Conservation (phyloP, 2,329 filamentous ascomycete species). For the Pyricularia pennisetigena region DNA sequence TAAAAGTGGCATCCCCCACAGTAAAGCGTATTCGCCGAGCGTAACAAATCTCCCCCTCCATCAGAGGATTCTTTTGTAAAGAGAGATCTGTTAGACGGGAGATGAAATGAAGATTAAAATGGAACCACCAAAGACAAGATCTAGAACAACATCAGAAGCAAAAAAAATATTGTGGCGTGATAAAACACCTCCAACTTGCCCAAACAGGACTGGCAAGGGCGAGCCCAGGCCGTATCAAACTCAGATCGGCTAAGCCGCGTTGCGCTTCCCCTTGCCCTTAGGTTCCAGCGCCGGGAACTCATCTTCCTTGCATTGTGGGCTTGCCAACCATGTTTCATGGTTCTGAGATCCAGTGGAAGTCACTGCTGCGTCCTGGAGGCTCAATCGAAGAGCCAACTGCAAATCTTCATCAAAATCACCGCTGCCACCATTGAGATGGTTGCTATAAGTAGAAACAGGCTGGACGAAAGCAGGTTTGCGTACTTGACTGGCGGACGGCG, state of each 20-base stretch:
- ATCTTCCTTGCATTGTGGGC: conserved; percentile 13
- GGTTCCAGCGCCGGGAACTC: conserved; percentile 20
- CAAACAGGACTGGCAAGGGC: not conserved
- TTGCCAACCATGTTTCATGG: conserved; percentile 6
- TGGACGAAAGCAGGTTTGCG: conserved; percentile 11
- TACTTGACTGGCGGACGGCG: conserved; percentile 17
- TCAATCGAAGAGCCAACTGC: conserved; percentile 49
- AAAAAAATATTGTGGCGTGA: not conserved
- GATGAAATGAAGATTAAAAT: not conserved
- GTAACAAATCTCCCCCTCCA: not conserved
- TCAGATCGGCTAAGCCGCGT: conserved; percentile 1
- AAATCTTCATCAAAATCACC: conserved; percentile 41
- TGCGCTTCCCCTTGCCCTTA: conserved; percentile 29
- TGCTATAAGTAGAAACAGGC: not conserved
- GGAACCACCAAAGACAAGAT: not conserved
- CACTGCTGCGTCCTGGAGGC: conserved; percentile 37
- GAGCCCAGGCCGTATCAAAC: not conserved
- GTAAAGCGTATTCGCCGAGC: not conserved
- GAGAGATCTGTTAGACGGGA: not conserved
- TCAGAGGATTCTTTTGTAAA: not conserved
- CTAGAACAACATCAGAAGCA: not conserved
- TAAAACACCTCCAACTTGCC: not conserved
- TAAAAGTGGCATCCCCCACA: not conserved
- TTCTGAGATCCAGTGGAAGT: conserved; percentile 14
- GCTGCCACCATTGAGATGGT: not conserved